Evolutionary conservation across 345 rosid species (phyloP), one percentile per base, ranked within the genome.

Genomic region (Citrus glauca): DNA sequence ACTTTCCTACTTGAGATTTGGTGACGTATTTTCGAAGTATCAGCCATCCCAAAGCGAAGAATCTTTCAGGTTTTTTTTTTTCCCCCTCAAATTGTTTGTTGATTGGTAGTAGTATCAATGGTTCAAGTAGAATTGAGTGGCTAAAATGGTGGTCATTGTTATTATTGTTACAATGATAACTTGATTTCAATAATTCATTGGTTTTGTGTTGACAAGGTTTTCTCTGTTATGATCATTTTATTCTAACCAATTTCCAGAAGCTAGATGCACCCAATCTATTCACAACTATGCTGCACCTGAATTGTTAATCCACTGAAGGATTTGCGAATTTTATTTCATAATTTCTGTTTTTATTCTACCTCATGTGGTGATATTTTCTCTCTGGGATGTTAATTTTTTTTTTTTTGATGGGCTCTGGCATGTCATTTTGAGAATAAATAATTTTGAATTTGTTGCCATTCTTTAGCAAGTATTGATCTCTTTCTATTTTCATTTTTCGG

Each of bases 1-100:
- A 79, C 83, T 88, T 75, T 97, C 94, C 16, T 97, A 92, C 87
- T 82, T 97, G 93, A 88, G 99, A 86, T 97, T 88, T 78, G 99
- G 99, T 72, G 98, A 94, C 82, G 97, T 97, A 22, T 97, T 92
- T 82, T 82, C 97, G 32, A 97, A 92, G 88, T 87, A 87, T 84
- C 90, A 88, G 80, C 95, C 90, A 78, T 86, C 86, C 78, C 98
- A 89, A 82, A 85, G 82, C 80, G 97, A 91, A 83, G 94, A 87
- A 81, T 87, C 86, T 81, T 84, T 87, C 83, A 92, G 99, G 99
- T 96, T 14, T 66, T 80, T 55, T 56, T 45, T 45, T 45, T 3
- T n/a, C n/a, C n/a, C 4, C 10, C 10, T 38, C 13, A 9, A 27
- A 27, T 70, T 71, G 64, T 53, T 79, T 72, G 62, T 56, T 48